Conservation (phyloP, 2,329 filamentous ascomycete species). For the Fusarium coffeatum region DNA sequence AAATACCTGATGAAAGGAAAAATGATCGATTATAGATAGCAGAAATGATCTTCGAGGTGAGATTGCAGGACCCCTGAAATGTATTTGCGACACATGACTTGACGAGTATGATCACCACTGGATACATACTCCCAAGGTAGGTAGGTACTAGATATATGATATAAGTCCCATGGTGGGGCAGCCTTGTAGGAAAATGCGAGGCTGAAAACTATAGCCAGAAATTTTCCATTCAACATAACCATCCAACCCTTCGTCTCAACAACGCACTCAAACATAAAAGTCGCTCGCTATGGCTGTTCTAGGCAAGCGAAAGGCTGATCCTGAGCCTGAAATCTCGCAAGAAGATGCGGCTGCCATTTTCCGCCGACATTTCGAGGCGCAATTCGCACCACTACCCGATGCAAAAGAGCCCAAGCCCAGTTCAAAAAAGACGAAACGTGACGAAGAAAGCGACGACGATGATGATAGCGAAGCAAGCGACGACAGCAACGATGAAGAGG, state of each 20-base stretch:
- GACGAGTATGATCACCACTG: neutral
- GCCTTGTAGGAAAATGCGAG: slow-evolving; percentile 41
- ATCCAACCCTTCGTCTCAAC: neutral
- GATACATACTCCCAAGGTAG: too few species aligned
- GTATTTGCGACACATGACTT: neutral
- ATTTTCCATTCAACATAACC: slow-evolving; percentile 26
- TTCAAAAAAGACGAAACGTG: slow-evolving; percentile 47
- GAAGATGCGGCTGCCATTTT: slow-evolving; percentile 79
- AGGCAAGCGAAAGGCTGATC: slow-evolving; percentile 61
- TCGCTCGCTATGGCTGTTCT: slow-evolving; percentile 55
- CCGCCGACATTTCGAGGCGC: slow-evolving; percentile 85
- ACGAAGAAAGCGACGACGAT: slow-evolving; percentile 41
- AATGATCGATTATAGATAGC: neutral
- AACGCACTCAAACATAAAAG: slow-evolving; percentile 1
- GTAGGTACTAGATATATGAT: too few species aligned
- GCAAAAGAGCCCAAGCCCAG: slow-evolving; percentile 40
- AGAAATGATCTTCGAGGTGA: neutral
- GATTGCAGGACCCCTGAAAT: neutral
- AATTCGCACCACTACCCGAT: slow-evolving; percentile 78
- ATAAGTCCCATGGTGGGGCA: slow-evolving; percentile 39
- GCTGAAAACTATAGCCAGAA: slow-evolving; percentile 40
- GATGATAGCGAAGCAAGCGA: slow-evolving; percentile 54
- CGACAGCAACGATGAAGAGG: slow-evolving; percentile 40
- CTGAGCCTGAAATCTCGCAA: slow-evolving; percentile 49
- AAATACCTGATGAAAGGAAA: neutral